Evolutionary conservation across 371 early-diverging fungal species (phyloP).

Genomic region (Mortierella polycephala): DNA sequence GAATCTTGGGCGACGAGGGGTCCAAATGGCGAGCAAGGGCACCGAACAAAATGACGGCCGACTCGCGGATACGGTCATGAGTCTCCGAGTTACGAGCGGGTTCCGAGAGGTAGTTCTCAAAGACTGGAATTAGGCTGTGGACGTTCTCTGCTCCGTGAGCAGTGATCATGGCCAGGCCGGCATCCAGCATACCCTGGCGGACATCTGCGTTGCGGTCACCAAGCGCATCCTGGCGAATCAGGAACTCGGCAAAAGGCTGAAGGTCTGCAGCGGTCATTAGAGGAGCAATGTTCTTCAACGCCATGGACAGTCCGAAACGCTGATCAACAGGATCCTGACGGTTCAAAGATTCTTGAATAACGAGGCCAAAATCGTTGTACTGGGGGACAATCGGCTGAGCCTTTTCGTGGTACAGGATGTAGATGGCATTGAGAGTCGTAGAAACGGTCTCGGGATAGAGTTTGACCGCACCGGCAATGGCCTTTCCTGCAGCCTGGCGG

Average conservation of each 20-base stretch:
- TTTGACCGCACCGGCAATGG: constrained; percentile 73
- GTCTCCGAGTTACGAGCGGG: constrained; percentile 68
- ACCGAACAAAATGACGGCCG: constrained; percentile 92
- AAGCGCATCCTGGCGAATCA: constrained; percentile 85
- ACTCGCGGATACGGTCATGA: constrained; percentile 87
- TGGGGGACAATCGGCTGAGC: constrained; percentile 86
- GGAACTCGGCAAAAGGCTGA: constrained; percentile 74
- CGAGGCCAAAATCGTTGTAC: constrained; percentile 91
- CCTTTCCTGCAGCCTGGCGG: constrained; percentile 76
- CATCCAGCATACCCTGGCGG: constrained; percentile 87
- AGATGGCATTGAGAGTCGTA: constrained; percentile 63
- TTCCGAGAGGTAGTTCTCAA: constrained; percentile 81
- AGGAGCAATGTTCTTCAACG: constrained; percentile 78
- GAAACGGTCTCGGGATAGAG: constrained; percentile 61
- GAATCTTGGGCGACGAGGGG: constrained; percentile 77
- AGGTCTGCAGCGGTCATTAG: constrained; percentile 65
- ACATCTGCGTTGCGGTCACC: constrained; percentile 88
- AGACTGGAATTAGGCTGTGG: constrained; percentile 74
- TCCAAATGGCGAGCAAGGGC: constrained; percentile 90
- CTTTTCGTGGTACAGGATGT: constrained; percentile 67
- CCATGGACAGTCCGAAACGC: constrained; percentile 84
- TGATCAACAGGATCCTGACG: constrained; percentile 85
- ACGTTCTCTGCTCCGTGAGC: constrained; percentile 79
- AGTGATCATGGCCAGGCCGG: constrained; percentile 83
- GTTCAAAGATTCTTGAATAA: constrained; percentile 86